Conservation (phyloP, 2,329 filamentous ascomycete species). For the Penicillium polonicum region DNA sequence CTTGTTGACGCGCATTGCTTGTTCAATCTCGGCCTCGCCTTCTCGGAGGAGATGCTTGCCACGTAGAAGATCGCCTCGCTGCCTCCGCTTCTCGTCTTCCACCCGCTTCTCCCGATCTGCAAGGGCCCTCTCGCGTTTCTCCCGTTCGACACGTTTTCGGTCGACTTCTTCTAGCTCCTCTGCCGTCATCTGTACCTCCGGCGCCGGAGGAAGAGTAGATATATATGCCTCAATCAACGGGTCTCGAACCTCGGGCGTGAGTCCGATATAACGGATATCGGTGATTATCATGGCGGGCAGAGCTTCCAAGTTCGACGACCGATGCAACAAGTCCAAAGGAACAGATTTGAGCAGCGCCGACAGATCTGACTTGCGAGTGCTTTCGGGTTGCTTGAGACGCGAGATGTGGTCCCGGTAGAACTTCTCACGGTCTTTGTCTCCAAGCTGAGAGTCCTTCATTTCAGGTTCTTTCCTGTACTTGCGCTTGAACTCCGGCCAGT, state of each 20-base stretch:
- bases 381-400: constrained; percentile 48
- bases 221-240: constrained; percentile 46
- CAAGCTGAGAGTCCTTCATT: constrained; percentile 57
- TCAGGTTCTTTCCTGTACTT: constrained; percentile 80
- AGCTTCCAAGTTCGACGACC: constrained; percentile 39
- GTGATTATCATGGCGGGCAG: constrained; percentile 45
- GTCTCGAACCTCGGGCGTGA: constrained; percentile 40
- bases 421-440: constrained; percentile 51
- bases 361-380: constrained; percentile 47
- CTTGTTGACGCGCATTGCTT: constrained; percentile 45
- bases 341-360: constrained; percentile 46
- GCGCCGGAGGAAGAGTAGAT: constrained; percentile 42
- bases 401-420: constrained; percentile 49
- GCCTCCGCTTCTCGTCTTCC: constrained; percentile 44
- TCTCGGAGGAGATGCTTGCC: constrained; percentile 45
- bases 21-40: constrained; percentile 46
- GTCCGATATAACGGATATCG: constrained; percentile 46
- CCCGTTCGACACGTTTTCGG: constrained; percentile 41
- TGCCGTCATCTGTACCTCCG: constrained; percentile 37
- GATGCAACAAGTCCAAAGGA: constrained; percentile 42
- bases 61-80: constrained; percentile 40
- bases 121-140: constrained; percentile 46
- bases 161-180: constrained; percentile 40
- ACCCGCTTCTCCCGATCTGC: constrained; percentile 45
- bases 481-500: constrained; percentile 94